Evolutionary conservation across 2,329 filamentous ascomycete species (phyloP).

Genomic region (Scytalidium sp.): DNA sequence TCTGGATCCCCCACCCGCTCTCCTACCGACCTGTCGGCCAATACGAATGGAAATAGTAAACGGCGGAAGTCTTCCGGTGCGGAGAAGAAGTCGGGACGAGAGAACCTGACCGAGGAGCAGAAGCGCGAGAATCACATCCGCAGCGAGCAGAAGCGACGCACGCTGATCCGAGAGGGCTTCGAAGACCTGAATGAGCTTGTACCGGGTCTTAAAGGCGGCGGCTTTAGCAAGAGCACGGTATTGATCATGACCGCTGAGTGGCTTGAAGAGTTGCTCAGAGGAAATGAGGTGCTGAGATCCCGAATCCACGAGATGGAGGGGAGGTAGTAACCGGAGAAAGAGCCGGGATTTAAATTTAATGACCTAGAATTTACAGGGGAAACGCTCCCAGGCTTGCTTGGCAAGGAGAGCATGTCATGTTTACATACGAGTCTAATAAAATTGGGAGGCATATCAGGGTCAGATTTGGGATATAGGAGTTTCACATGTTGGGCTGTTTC

Average conservation of each 20-base stretch:
- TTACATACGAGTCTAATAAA: too few species aligned
- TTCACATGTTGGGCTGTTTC: background rate
- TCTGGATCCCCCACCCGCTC: slow-evolving; percentile 17
- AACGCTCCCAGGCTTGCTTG: too few species aligned
- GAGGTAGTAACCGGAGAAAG: background rate
- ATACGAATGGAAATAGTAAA: slow-evolving; percentile 30
- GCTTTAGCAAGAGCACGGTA: slow-evolving; percentile 80
- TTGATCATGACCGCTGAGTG: slow-evolving; percentile 74
- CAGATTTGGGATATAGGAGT: background rate
- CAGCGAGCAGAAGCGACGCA: slow-evolving; percentile 83
- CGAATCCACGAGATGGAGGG: slow-evolving; percentile 47
- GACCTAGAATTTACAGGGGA: too few species aligned
- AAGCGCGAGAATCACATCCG: slow-evolving; percentile 84
- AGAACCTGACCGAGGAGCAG: slow-evolving; percentile 72
- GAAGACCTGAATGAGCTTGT: slow-evolving; percentile 76
- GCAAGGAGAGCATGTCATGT: too few species aligned
- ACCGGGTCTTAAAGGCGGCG: slow-evolving; percentile 69
- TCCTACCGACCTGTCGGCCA: slow-evolving; percentile 15
- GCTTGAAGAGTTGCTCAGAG: slow-evolving; percentile 68
- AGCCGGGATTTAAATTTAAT: background rate
- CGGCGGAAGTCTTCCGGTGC: slow-evolving; percentile 46
- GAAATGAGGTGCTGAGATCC: slow-evolving; percentile 60
- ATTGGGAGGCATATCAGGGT: background rate
- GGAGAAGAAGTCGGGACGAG: slow-evolving; percentile 45
- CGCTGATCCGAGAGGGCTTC: slow-evolving; percentile 76